These are phyloP conservation scores for Cotoneaster glaucophyllus DNA, from an alignment of 306 rosid genomes.

Conservation along the genomic window DNA sequence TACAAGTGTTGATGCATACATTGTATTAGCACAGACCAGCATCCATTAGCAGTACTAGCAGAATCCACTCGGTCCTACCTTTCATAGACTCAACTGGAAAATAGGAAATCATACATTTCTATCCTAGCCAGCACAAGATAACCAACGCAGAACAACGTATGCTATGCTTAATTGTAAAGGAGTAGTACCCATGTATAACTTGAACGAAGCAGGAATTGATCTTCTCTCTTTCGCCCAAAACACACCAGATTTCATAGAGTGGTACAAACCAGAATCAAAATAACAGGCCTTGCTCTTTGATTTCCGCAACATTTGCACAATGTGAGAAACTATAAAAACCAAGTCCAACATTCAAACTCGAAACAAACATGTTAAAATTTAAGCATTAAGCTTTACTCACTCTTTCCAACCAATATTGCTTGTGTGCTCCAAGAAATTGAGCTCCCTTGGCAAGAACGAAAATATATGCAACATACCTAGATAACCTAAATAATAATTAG, in stretches of 20 bases:
- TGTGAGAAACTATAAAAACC: background rate
- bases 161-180: background rate
- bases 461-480: slow-evolving; percentile 79
- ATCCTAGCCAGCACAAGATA: background rate
- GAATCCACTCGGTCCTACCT: background rate
- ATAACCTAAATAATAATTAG: slow-evolving; percentile 15
- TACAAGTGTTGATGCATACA: background rate
- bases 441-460: slow-evolving; percentile 77
- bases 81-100: background rate
- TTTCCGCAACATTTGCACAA: slow-evolving; percentile 29
- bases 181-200: slow-evolving; percentile 66
- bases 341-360: background rate
- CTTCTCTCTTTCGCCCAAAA: slow-evolving; percentile 92
- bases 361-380: slow-evolving; percentile 1
- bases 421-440: slow-evolving; percentile 82
- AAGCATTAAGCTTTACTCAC: slow-evolving; percentile 37
- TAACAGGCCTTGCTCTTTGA: slow-evolving; percentile 76
- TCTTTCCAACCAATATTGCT: slow-evolving; percentile 93
- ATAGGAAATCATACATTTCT: background rate
- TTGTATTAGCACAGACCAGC: background rate
- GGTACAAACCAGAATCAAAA: slow-evolving; percentile 87
- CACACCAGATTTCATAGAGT: slow-evolving; percentile 69
- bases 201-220: slow-evolving; percentile 79
- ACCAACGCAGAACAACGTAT: background rate
- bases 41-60: background rate